phyloP scores from a whole-genome alignment of 2,329 filamentous ascomycete genomes.

The Gnomoniopsis sp. region DNA sequence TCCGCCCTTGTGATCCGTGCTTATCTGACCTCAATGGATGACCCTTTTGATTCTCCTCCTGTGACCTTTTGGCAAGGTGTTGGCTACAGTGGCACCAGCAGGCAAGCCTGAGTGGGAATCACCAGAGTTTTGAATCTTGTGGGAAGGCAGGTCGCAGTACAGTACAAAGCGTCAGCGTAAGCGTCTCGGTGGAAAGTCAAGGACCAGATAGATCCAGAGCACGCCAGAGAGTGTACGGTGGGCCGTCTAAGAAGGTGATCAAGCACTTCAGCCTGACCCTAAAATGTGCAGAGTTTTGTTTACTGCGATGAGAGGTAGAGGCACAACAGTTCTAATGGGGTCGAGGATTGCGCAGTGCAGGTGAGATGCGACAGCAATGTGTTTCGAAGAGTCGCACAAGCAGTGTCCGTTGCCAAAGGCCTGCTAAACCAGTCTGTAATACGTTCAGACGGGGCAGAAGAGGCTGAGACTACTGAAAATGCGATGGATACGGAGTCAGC shows the following conservation, averaged over 20 bases:
- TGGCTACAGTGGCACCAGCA: slow-evolving; percentile 15
- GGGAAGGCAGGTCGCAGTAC: not conserved
- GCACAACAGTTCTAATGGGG: slow-evolving; percentile 6
- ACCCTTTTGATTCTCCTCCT: not conserved
- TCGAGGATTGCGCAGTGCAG: not conserved
- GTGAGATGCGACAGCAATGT: not conserved
- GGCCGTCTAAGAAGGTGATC: not conserved
- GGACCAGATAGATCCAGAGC: slow-evolving; percentile 5
- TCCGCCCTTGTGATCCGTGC: not conserved
- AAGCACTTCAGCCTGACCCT: slow-evolving; percentile 10
- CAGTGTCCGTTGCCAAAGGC: not conserved
- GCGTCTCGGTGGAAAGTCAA: slow-evolving; percentile 3
- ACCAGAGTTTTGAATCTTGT: not conserved
- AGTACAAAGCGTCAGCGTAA: not conserved
- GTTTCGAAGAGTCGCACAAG: not conserved
- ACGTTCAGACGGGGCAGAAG: not conserved
- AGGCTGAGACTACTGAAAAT: slow-evolving; percentile 14
- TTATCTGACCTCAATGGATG: not conserved
- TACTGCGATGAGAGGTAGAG: slow-evolving; percentile 5
- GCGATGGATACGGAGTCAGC: not conserved
- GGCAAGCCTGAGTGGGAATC: slow-evolving; percentile 1
- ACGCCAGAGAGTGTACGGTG: slow-evolving; percentile 1
- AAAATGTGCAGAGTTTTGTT: not conserved
- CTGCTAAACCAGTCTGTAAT: not conserved
- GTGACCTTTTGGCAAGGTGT: not conserved